Evolutionary conservation across 2,329 filamentous ascomycete species (phyloP).

Genomic region (Claviceps pusilla): DNA sequence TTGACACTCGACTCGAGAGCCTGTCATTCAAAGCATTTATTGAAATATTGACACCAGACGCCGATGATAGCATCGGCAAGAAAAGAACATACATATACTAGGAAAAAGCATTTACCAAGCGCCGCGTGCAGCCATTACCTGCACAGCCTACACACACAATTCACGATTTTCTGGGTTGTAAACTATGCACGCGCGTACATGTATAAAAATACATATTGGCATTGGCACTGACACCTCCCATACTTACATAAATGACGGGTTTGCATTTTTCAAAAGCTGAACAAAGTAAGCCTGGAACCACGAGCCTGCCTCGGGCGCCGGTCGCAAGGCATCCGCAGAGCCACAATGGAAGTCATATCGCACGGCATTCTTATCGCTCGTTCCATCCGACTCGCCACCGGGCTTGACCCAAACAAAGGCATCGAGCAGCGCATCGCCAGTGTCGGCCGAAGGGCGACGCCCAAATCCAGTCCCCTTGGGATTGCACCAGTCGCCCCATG

Average conservation of each 20-base stretch:
- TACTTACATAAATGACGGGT: conserved; percentile 29
- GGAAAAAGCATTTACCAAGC: too few relatives aligned
- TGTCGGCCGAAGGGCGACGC: conserved; percentile 45
- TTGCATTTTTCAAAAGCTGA: conserved; percentile 39
- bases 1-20: too few relatives aligned
- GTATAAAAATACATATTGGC: too few relatives aligned
- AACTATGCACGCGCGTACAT: too few relatives aligned
- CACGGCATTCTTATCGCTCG: conserved; percentile 11
- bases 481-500: conserved; percentile 58
- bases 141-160: too few relatives aligned
- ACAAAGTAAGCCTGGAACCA: conserved; percentile 53
- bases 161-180: too few relatives aligned
- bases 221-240: background rate
- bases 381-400: conserved; percentile 38
- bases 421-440: conserved; percentile 42
- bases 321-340: conserved; percentile 36
- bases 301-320: conserved; percentile 53
- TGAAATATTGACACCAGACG: too few relatives aligned
- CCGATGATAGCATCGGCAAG: background rate
- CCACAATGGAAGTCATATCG: conserved; percentile 25
- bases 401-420: conserved; percentile 61
- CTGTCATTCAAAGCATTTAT: background rate
- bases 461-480: conserved; percentile 49
- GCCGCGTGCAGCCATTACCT: too few relatives aligned
- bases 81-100: background rate